Evolutionary conservation across 2,329 filamentous ascomycete genomes (phyloP).

Genomic region (Neobulgaria alba): DNA sequence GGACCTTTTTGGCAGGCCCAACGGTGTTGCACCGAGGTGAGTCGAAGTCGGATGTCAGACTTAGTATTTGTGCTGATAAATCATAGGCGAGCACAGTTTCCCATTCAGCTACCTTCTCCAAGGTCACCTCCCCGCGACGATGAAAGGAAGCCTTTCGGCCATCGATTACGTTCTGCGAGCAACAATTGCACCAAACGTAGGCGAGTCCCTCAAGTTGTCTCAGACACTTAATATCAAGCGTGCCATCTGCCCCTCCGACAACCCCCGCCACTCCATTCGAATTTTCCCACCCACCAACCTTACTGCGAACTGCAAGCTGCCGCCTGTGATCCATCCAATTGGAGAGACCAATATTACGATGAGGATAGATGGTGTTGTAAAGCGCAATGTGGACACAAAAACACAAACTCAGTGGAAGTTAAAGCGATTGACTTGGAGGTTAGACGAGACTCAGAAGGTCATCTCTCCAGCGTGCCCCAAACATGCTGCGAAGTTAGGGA

Average conservation of each 20-base stretch:
- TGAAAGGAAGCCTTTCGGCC: conserved; percentile 61
- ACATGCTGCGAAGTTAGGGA: conserved; percentile 53
- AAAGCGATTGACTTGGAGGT: conserved; percentile 84
- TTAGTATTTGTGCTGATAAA: conserved; percentile 8
- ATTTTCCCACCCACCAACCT: conserved; percentile 96
- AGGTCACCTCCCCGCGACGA: conserved; percentile 77
- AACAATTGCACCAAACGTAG: conserved; percentile 51
- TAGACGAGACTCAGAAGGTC: conserved; percentile 79
- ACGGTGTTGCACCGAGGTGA: conserved; percentile 42
- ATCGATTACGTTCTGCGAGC: conserved; percentile 75
- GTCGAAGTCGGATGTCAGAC: conserved; percentile 9
- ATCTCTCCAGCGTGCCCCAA: conserved; percentile 72
- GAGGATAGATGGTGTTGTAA: conserved; percentile 78
- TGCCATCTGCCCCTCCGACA: conserved; percentile 63
- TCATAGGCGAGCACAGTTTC: conserved; percentile 60
- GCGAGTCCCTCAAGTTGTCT: conserved; percentile 54
- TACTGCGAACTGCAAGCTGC: conserved; percentile 74
- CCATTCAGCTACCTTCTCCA: conserved; percentile 84
- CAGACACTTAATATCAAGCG: conserved; percentile 69
- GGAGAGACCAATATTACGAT: conserved; percentile 72
- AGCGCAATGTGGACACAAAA: conserved; percentile 56
- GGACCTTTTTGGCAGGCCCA: conserved; percentile 62
- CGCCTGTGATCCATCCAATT: conserved; percentile 77
- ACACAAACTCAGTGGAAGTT: conserved; percentile 78
- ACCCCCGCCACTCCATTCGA: conserved; percentile 81